These are phyloP conservation scores for Avicennia marina DNA, from an alignment of 257 asterid genomes.

Conservation along the genomic window DNA sequence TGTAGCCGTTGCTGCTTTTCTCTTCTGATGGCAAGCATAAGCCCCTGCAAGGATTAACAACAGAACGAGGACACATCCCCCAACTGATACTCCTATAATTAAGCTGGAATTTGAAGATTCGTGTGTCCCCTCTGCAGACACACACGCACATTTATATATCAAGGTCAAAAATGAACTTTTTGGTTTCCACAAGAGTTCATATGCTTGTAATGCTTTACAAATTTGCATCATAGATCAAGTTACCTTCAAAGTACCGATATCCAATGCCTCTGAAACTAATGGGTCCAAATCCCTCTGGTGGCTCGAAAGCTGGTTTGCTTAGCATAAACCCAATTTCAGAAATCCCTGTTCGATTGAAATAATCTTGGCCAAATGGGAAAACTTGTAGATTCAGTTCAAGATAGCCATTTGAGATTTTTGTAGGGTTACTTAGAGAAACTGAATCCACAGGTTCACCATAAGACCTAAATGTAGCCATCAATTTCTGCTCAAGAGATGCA, in stretches of 20 bases:
- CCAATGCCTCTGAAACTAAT: constrained; percentile 38
- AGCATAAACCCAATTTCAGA: constrained; percentile 51
- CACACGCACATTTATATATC: background rate
- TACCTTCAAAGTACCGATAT: constrained; percentile 58
- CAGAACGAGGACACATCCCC: constrained; percentile 50
- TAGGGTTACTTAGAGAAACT: constrained; percentile 55
- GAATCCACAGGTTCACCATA: constrained; percentile 65
- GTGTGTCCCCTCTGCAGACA: constrained; percentile 18
- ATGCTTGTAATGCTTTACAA: background rate
- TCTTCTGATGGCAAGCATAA: constrained; percentile 73
- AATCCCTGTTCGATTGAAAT: constrained; percentile 61
- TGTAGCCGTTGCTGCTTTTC: constrained; percentile 58
- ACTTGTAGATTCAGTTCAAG: constrained; percentile 45
- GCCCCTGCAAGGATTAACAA: constrained; percentile 55
- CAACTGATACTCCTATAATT: constrained; percentile 70
- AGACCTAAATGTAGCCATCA: constrained; percentile 43
- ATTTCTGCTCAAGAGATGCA: constrained; percentile 26
- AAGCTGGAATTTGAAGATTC: constrained; percentile 33
- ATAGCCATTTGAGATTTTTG: constrained; percentile 39
- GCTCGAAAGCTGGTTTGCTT: constrained; percentile 85
- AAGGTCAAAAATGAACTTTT: background rate
- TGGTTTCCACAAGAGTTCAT: too few relatives aligned
- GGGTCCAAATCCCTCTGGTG: constrained; percentile 68
- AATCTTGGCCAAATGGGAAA: constrained; percentile 51
- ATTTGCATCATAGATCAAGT: constrained; percentile 4